Conservation (phyloP, 805 yeast species). For the Grigorovia jiainica region DNA sequence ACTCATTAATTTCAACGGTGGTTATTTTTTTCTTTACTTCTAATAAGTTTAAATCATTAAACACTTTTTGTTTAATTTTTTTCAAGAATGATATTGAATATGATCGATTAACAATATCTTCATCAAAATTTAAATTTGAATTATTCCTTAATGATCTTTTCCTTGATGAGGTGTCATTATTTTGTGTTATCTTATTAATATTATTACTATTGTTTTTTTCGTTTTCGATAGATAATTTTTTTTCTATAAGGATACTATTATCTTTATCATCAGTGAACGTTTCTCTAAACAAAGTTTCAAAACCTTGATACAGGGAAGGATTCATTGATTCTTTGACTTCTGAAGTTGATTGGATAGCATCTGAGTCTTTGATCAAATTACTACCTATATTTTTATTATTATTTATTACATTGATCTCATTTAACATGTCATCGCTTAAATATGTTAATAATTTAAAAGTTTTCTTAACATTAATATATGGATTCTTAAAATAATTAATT, state of each 20-base stretch:
- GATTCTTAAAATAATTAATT: slow-evolving; percentile 29
- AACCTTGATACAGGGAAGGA: slow-evolving; percentile 5
- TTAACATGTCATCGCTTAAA: slow-evolving; percentile 53
- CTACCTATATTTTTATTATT: slow-evolving; percentile 13
- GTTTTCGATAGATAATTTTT: slow-evolving; percentile 1
- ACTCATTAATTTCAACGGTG: slow-evolving; percentile 52
- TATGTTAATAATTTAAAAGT: slow-evolving; percentile 41
- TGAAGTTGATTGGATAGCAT: too few relatives aligned
- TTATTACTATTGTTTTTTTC: slow-evolving; percentile 12
- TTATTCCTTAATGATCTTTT: neutral
- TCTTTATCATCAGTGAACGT: neutral
- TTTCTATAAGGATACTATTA: neutral
- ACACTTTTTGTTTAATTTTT: slow-evolving; percentile 32
- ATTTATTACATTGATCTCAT: slow-evolving; percentile 34
- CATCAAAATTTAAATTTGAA: slow-evolving; percentile 32
- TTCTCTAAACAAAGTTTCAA: slow-evolving; percentile 1
- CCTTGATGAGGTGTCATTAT: neutral
- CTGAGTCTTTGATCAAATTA: slow-evolving; percentile 1
- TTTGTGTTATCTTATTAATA: neutral
- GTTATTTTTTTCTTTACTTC: slow-evolving; percentile 59
- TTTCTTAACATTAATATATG: slow-evolving; percentile 29
- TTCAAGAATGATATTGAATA: slow-evolving; percentile 34
- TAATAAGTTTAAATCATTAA: slow-evolving; percentile 41
- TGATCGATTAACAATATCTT: slow-evolving; percentile 34
- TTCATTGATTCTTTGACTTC: neutral